A percentile compares a stretch with the other conserved stretches of the same genome.
Evolutionary conservation across 2,329 filamentous ascomycete species (phyloP).

Genomic region (Aspergillus luchuensis): DNA sequence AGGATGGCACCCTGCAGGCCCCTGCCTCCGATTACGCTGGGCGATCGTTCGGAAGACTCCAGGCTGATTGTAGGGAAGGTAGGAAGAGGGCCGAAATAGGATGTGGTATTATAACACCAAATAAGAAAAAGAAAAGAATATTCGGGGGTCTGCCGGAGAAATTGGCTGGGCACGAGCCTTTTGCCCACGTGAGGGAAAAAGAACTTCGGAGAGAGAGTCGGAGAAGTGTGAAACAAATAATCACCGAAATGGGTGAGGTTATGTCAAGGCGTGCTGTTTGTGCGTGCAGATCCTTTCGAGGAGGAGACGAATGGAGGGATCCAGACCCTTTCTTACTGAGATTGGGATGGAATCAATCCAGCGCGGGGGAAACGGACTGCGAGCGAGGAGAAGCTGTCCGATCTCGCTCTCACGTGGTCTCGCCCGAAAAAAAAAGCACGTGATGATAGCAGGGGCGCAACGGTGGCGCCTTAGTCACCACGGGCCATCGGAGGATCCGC

Average conservation of each 20-base stretch:
- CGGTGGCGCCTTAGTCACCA: background rate
- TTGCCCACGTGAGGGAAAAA: background rate
- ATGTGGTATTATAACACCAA: slow-evolving; percentile 4
- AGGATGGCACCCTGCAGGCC: slow-evolving; percentile 31
- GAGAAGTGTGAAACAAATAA: background rate
- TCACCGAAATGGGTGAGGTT: background rate
- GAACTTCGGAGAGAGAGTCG: background rate
- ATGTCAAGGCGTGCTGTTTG: background rate
- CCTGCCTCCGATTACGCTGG: slow-evolving; percentile 40
- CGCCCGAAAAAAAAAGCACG: slow-evolving; percentile 10
- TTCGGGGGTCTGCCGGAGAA: background rate
- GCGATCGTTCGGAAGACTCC: slow-evolving; percentile 37
- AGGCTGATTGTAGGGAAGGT: slow-evolving; percentile 35
- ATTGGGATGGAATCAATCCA: slow-evolving; percentile 16
- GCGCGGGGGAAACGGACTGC: slow-evolving; percentile 9
- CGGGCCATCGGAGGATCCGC: background rate
- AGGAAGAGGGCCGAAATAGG: slow-evolving; percentile 20
- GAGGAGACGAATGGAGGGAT: background rate
- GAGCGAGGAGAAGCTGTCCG: slow-evolving; percentile 20
- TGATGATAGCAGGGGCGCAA: slow-evolving; percentile 9
- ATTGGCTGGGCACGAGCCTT: background rate
- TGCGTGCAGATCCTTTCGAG: background rate
- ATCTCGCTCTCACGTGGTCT: slow-evolving; percentile 26
- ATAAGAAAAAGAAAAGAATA: slow-evolving; percentile 11
- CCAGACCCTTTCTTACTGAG: slow-evolving; percentile 11